These are phyloP conservation scores for Diaporthe ilicicola DNA, from an alignment of 2,329 filamentous ascomycete genomes.

Conservation along the genomic window DNA sequence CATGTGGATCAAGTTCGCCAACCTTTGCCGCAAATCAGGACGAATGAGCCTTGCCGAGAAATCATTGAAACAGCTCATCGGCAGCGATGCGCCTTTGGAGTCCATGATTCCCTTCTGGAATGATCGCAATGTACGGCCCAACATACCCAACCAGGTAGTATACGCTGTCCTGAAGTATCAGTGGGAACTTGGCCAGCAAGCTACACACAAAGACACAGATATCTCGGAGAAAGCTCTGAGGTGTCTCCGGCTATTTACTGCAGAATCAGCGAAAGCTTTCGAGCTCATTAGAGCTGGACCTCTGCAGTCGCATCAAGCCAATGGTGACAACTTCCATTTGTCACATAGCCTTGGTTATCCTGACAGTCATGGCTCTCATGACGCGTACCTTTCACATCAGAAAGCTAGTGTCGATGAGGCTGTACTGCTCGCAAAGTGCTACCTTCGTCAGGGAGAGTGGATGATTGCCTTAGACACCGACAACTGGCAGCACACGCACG, in stretches of 20 bases:
- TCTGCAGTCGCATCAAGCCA: constrained; percentile 55
- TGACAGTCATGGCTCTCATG: constrained; percentile 50
- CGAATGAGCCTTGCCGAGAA: constrained; percentile 95
- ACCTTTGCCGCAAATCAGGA: constrained; percentile 95
- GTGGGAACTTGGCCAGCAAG: constrained; percentile 84
- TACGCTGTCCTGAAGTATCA: constrained; percentile 98
- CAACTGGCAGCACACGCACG: constrained; percentile 87
- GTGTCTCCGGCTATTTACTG: constrained; percentile 68
- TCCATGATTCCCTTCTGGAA: constrained; percentile 68
- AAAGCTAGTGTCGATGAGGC: constrained; percentile 67
- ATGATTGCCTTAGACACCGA: constrained; percentile 85
- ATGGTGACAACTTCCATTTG: constrained; percentile 51
- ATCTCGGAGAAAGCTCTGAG: constrained; percentile 64
- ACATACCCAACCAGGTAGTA: constrained; percentile 78
- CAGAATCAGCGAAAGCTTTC: constrained; percentile 63
- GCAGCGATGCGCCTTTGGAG: constrained; percentile 71
- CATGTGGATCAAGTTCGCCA: constrained; percentile 99
- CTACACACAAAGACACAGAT: constrained; percentile 50
- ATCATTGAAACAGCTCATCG: constrained; percentile 89
- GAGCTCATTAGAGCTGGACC: constrained; percentile 61
- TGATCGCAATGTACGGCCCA: constrained; percentile 51
- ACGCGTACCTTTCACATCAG: constrained; percentile 57
- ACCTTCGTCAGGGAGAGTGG: constrained; percentile 96
- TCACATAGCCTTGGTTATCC: constrained; percentile 60
- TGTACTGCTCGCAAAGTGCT: constrained; percentile 89